Evolutionary conservation across 2,329 filamentous ascomycete species (phyloP), one percentile per base, ranked within the genome.

Genomic region (Alternaria rosae): DNA sequence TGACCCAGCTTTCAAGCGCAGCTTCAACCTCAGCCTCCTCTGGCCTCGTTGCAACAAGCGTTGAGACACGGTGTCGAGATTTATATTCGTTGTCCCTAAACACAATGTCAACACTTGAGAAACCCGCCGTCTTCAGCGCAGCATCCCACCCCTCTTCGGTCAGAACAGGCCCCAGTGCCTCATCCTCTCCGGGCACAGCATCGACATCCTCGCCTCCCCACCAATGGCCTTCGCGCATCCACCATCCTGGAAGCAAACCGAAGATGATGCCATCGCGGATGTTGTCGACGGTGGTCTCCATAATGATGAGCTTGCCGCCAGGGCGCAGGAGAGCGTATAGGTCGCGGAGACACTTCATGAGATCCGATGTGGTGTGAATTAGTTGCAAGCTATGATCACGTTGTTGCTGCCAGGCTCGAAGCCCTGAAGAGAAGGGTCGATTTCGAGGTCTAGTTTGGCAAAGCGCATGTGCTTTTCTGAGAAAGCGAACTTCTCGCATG

Each of bases 91-190:
- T 61, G 25, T 61, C 54, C 17, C 47, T 57, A 13, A 61, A 58
- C 17, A 58, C 48, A 47, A 61, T 53, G 8, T 62, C 60, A 7
- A 59, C 55, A n/a, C 60, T 54, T 1, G 57, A 51, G 52, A 64
- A 65, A 21, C 61, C 58, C 11, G 42, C 43, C 3, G 28, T 55
- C 43, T 56, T 61, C 8, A 67, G 38, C 6, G 44, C 50, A 17
- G 26, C 67, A 51, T 76, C 66, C 76, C 74, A 78, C 38, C 66
- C 26, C 15, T 57, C 43, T 52, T 62, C 47, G 12, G 59, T 57
- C 5, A 64, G 21, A 35, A 55, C 45, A 13, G 60, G 60, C 4
- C 56, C 56, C 25, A 54, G 13, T 21, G 41, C 48, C 47, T 53
- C 47, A 41, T 61, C 45, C 20, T 61, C 59, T 7, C 52, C 58